Base-by-base conservation (phyloP, 1,284 basidiomycete species). In the Pseudozyma tsukubaensis region DNA sequence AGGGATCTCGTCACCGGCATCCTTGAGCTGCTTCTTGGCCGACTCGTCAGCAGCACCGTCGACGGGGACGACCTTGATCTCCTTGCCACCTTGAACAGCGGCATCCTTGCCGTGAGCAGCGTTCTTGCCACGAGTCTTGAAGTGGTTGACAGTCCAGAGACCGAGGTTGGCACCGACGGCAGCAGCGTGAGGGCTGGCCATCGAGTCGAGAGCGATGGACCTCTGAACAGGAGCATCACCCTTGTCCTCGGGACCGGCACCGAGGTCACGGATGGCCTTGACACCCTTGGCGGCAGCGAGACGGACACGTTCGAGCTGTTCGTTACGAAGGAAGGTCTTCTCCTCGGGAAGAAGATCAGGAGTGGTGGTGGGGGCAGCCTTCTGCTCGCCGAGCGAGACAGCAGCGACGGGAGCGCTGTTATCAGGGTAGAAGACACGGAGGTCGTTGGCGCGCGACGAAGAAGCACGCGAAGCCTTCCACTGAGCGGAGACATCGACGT, bases 211-310 rank as follows among this genome's bases (percentile, higher is more conserved):
- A 32, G 59, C 76, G 21, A 83, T 67, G 50, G 67, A 62, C 42
- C 77, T 67, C 55, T 71, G 40, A 18, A 59, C 60, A 39, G 64
- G 66, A 37, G 50, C 67, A 49, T 74, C 74, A 18, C 58, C 63
- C 58, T 70, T 65, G 51, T 71, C 65, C 34, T 67, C 60, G 19
- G 77, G 62, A n/a, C 72, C 59, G 39, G 66, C 51, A 35, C 77
- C 77, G 44, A 81, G 71, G 47, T 83, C 81, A 36, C 79, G 72
- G 48, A 83, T 68, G 4, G 79, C 78, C 56, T 78, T 74, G 49
- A 73, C 78, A 53, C 81, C 82, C 66, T 82, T 82, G 19, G 77
- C 82, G 18, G 79, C 81, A n/a, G 80, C 78, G 32, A 79, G 68
- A 29, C 82, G 78, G 32, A 75, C 76, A 36, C 73, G 64, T 66